Evolutionary conservation across 2,329 filamentous ascomycete species (phyloP).

Genomic region (Claviceps pazoutovae): DNA sequence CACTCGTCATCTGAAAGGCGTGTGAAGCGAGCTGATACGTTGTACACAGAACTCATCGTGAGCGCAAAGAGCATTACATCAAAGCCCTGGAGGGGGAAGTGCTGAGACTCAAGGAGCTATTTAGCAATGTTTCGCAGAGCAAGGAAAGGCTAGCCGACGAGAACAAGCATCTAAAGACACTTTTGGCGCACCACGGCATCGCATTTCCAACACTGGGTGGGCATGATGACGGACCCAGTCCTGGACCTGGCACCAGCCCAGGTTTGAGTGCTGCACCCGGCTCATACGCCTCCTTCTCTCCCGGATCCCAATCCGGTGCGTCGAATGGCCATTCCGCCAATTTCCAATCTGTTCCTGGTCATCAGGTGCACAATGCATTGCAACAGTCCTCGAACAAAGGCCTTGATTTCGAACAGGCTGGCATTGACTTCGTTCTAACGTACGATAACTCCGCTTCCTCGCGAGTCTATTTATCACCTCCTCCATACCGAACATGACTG

Average conservation of each 20-base stretch:
- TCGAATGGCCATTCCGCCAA: constrained; percentile 18
- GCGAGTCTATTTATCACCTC: constrained; percentile 53
- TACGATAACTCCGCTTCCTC: constrained; percentile 49
- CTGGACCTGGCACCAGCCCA: constrained; percentile 39
- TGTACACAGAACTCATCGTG: constrained; percentile 67
- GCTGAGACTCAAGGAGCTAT: constrained; percentile 75
- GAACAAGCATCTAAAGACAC: constrained; percentile 56
- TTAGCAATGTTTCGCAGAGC: constrained; percentile 57
- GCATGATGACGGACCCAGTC: constrained; percentile 30
- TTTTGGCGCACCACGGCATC: constrained; percentile 41
- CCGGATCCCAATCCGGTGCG: constrained; percentile 28
- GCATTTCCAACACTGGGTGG: constrained; percentile 15
- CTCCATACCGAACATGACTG: constrained; percentile 31
- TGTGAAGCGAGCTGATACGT: not conserved
- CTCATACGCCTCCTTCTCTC: constrained; percentile 29
- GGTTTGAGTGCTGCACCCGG: constrained; percentile 42
- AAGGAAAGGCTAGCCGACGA: constrained; percentile 65
- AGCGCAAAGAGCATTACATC: constrained; percentile 93
- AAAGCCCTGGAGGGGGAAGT: constrained; percentile 88
- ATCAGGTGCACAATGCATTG: constrained; percentile 16
- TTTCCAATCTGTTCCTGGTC: constrained; percentile 16
- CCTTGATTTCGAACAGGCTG: constrained; percentile 66
- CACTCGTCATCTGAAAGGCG: not conserved
- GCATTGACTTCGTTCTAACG: constrained; percentile 85
- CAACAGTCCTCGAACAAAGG: constrained; percentile 21